Evolutionary conservation across 2,329 filamentous ascomycete genomes (phyloP), one percentile per base, ranked within the genome.

Genomic region (Microdochium nivale): DNA sequence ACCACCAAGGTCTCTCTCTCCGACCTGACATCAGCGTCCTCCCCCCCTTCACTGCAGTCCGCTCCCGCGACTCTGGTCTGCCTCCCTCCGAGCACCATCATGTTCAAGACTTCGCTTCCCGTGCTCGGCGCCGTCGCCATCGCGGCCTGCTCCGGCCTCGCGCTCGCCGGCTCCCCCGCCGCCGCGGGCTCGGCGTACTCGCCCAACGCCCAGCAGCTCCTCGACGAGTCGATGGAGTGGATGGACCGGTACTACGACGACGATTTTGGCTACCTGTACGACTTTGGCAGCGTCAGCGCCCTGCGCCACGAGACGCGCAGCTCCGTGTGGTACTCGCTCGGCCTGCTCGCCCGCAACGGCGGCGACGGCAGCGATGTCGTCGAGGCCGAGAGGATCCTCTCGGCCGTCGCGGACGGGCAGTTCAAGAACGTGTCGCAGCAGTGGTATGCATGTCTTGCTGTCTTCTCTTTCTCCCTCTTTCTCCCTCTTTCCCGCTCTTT

Each of bases 291-390:
- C 11, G 54, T 64, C 2, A 60, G 69, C 9, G 75, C 78, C 0
- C 65, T 80, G 7, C 68, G 73, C 2, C 79, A 83, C 53, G 78
- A 81, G 46, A 83, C 79, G 0, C 71, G 79, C 50, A 75, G 72
- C 44, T 79, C 78, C 0, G 71, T 71, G 0, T 84, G 81, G 80
- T 83, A 84, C 60, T 78, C 78, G 0, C 68, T 78, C 3, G 80
- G 80, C 0, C 67, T 84, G 3, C 62, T 84, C 23, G 77, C 78
- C 14, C 70, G 80, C 2, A 80, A 84, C 56, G 53, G 73, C 14
- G 71, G 68, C 16, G 53, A 73, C 14, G 71, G 68, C 16, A 23
- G 21, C 23, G 79, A 83, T 60, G 69, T 70, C 2, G 58, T 63
- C 1, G 70, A 80, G 53, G 80, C 80, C 0, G 68, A 76, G 35